These are phyloP conservation scores for Xylariaceae sp. DNA, from an alignment of 2,329 filamentous ascomycete species.

Conservation along the genomic window DNA sequence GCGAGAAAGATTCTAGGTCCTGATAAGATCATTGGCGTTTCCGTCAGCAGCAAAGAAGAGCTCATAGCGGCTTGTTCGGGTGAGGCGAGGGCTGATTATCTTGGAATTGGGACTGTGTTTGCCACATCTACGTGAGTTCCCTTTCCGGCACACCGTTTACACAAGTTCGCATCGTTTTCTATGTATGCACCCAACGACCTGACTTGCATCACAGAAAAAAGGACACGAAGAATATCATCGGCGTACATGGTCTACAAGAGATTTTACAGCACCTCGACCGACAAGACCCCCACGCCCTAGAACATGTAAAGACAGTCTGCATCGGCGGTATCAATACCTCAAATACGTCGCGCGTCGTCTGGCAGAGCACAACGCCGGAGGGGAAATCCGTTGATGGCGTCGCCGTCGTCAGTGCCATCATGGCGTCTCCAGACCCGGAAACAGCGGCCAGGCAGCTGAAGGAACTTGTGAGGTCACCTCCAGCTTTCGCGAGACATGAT, in stretches of 20 bases:
- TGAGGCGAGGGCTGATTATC: constrained; percentile 86
- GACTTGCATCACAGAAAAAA: constrained; percentile 58
- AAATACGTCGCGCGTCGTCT: constrained; percentile 71
- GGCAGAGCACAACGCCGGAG: constrained; percentile 54
- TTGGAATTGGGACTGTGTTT: constrained; percentile 88
- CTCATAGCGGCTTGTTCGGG: constrained; percentile 65
- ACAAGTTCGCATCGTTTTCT: constrained; percentile 2
- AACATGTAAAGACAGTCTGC: constrained; percentile 69
- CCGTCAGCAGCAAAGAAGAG: constrained; percentile 71
- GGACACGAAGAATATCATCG: constrained; percentile 79
- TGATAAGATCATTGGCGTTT: constrained; percentile 82
- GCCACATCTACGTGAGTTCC: constrained; percentile 68
- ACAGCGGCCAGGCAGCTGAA: constrained; percentile 58
- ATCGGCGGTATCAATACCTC: constrained; percentile 82
- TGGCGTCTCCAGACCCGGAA: constrained; percentile 66
- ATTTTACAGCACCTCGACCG: constrained; percentile 60
- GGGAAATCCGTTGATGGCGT: constrained; percentile 70
- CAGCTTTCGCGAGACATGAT: constrained; percentile 23
- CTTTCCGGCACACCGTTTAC: constrained; percentile 4
- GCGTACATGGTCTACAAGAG: constrained; percentile 63
- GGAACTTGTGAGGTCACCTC: constrained; percentile 47
- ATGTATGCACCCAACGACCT: neutral
- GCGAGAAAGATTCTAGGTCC: constrained; percentile 71
- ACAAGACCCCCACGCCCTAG: constrained; percentile 34
- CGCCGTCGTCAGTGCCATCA: constrained; percentile 85